Percentiles rank a stretch among this genome's conserved stretches.
phyloP scores from a whole-genome alignment of 108 stramenopile species.

The Skeletonema potamos region DNA sequence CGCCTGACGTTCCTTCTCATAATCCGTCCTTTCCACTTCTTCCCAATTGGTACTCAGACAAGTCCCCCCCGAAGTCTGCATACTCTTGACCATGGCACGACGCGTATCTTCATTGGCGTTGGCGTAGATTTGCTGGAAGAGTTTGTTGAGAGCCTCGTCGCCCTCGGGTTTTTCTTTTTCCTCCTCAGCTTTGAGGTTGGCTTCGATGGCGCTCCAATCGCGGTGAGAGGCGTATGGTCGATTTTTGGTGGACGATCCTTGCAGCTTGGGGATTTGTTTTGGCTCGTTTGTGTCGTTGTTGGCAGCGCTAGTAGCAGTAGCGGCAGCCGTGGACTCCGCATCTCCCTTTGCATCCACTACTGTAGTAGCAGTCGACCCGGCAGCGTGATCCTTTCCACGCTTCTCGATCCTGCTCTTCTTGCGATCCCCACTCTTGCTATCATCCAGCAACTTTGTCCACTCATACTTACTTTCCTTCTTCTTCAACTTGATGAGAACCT shows the following conservation, averaged over 20 bases:
- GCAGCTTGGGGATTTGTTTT: slow-evolving; percentile 4
- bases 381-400: background rate
- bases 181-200: slow-evolving; percentile 76
- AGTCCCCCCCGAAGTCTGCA: slow-evolving; percentile 97
- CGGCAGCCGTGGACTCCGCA: background rate
- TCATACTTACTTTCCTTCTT: slow-evolving; percentile 61
- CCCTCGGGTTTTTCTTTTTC: slow-evolving; percentile 95
- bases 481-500: slow-evolving; percentile 82
- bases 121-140: slow-evolving; percentile 95
- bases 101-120: slow-evolving; percentile 89
- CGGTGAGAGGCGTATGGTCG: slow-evolving; percentile 81
- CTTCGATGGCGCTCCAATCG: slow-evolving; percentile 91
- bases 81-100: slow-evolving; percentile 97
- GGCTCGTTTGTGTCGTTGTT: background rate
- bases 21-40: slow-evolving; percentile 96
- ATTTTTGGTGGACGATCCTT: slow-evolving; percentile 23
- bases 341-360: slow-evolving; percentile 3
- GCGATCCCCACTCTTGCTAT: slow-evolving; percentile 42
- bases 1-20: slow-evolving; percentile 94
- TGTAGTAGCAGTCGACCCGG: too few species aligned
- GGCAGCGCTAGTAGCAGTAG: background rate
- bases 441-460: slow-evolving; percentile 78
- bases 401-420: slow-evolving; percentile 12
- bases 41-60: slow-evolving; percentile 97
- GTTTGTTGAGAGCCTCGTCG: slow-evolving; percentile 94